phyloP scores from a whole-genome alignment of 306 rosid genomes.

The Rosa persica region DNA sequence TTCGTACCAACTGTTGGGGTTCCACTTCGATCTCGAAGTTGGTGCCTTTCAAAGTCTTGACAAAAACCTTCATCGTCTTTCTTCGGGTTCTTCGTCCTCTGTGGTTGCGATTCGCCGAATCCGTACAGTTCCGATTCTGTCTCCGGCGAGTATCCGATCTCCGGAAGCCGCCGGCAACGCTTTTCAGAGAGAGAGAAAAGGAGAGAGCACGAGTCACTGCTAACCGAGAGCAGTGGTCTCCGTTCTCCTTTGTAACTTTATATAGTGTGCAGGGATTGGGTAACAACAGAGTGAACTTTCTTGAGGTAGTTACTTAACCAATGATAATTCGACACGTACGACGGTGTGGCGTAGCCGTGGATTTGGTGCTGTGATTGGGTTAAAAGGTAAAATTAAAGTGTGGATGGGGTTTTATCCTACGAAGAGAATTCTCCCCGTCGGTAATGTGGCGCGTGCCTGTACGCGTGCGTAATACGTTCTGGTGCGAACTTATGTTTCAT shows the following conservation, averaged over 20 bases:
- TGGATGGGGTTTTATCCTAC: background rate
- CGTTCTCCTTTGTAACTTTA: background rate
- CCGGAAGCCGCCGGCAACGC: slow-evolving; percentile 28
- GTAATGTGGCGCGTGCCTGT: background rate
- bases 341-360: background rate
- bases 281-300: background rate
- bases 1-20: slow-evolving; percentile 41
- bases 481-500: no score
- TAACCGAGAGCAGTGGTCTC: background rate
- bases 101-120: background rate
- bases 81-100: slow-evolving; percentile 37
- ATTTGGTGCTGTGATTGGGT: background rate
- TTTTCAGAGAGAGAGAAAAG: background rate
- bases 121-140: slow-evolving; percentile 12
- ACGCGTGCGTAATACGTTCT: background rate
- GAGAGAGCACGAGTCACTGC: slow-evolving; percentile 15
- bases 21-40: slow-evolving; percentile 66
- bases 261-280: background rate
- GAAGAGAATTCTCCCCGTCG: background rate
- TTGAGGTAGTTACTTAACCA: background rate
- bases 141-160: slow-evolving; percentile 16
- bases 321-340: background rate
- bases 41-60: slow-evolving; percentile 72
- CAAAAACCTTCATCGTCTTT: slow-evolving; percentile 62
- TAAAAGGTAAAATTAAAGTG: background rate